Evolutionary conservation across 768 basidiomycete species (phyloP).

Genomic region (Thelephora aurantiotincta): DNA sequence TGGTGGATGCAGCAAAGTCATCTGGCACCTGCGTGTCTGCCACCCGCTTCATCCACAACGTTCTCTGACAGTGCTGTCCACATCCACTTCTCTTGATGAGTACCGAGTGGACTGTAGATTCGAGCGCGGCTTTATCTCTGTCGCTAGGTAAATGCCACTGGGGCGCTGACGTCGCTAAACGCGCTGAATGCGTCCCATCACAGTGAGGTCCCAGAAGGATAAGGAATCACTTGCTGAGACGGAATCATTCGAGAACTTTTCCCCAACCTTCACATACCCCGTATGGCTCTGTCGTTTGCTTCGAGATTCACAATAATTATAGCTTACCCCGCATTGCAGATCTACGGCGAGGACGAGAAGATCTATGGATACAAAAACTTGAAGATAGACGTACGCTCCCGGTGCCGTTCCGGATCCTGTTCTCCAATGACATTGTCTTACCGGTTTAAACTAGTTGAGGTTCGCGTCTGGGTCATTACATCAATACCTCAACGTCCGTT

Average conservation of each 20-base stretch:
- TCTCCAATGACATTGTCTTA: background rate
- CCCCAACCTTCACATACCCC: conserved; percentile 90
- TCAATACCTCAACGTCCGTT: conserved; percentile 58
- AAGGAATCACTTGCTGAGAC: conserved; percentile 37
- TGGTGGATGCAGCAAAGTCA: too few relatives aligned
- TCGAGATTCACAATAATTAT: background rate
- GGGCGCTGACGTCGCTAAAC: conserved; percentile 2
- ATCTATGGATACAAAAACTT: conserved; percentile 89
- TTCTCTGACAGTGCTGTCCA: too few relatives aligned
- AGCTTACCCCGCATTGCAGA: conserved; percentile 28
- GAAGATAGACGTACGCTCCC: conserved; percentile 54
- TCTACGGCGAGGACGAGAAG: conserved; percentile 93
- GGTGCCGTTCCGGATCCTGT: background rate
- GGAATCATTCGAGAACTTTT: conserved; percentile 54
- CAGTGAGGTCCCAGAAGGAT: conserved; percentile 64
- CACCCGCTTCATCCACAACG: too few relatives aligned
- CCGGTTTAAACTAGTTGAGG: conserved; percentile 35
- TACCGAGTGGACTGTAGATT: conserved; percentile 61
- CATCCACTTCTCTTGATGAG: background rate
- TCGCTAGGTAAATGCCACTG: conserved; percentile 46
- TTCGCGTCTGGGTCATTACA: conserved; percentile 81
- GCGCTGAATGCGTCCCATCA: background rate
- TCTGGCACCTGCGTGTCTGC: too few relatives aligned
- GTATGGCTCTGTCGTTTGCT: conserved; percentile 25
- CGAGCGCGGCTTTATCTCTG: conserved; percentile 63